Evolutionary conservation across 2,329 filamentous ascomycete genomes (phyloP).

Genomic region (Aphanocladium album): DNA sequence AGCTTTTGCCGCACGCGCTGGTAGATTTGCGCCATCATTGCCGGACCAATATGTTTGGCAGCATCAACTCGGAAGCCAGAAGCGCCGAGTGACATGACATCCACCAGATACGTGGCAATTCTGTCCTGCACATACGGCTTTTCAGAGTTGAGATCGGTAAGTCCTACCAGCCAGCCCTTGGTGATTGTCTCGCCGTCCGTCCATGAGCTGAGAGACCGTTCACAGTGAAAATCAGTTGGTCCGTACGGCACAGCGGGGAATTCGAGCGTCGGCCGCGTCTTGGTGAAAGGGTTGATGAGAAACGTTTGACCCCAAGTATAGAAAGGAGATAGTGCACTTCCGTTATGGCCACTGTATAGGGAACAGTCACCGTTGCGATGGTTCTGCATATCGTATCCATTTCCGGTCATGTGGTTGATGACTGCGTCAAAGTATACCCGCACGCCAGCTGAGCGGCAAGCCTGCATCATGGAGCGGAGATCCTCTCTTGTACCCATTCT

Average conservation of each 20-base stretch:
- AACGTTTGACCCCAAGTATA: conserved; percentile 7
- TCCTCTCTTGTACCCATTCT: background rate
- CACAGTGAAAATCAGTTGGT: conserved; percentile 4
- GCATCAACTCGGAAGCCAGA: conserved; percentile 7
- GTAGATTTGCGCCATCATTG: conserved; percentile 8
- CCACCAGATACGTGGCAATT: conserved; percentile 4
- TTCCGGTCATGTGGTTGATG: conserved; percentile 10
- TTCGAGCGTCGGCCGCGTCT: background rate
- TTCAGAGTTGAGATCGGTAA: conserved; percentile 4
- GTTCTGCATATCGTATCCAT: conserved; percentile 6
- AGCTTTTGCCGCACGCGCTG: background rate
- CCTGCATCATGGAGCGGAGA: conserved; percentile 3
- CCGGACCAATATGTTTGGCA: conserved; percentile 4
- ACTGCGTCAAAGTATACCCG: conserved; percentile 8
- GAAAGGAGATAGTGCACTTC: background rate
- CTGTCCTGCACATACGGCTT: conserved; percentile 9
- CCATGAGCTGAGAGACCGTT: conserved; percentile 1
- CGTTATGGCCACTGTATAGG: conserved; percentile 3
- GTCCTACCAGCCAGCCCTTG: conserved; percentile 7
- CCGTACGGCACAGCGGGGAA: conserved; percentile 4
- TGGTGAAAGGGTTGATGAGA: conserved; percentile 6
- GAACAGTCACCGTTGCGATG: conserved; percentile 7
- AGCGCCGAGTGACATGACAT: conserved; percentile 4
- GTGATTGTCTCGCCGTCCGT: conserved; percentile 2
- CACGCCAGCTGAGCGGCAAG: background rate